Evolutionary conservation across 805 yeast species (phyloP).

Genomic region (Brettanomyces anomalus): DNA sequence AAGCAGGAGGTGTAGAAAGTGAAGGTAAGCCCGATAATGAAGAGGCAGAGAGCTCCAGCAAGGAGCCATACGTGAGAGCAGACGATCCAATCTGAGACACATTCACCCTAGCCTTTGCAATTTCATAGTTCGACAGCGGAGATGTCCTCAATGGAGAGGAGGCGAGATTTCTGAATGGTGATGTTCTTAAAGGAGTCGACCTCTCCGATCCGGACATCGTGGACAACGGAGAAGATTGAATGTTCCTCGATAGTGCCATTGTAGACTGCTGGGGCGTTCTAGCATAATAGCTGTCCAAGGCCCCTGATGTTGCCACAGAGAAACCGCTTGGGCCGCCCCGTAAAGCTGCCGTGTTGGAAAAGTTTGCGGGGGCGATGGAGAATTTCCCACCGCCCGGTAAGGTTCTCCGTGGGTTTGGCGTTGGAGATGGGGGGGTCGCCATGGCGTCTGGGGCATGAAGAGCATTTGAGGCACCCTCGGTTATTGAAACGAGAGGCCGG

Average conservation of each 20-base stretch:
- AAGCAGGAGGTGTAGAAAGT: too few relatives aligned
- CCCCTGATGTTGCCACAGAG: neutral
- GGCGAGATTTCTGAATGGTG: neutral
- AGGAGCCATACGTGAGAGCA: neutral
- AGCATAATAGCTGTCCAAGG: neutral
- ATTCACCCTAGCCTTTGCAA: neutral
- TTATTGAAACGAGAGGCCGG: too few relatives aligned
- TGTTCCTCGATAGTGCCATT: neutral
- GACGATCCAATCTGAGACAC: neutral
- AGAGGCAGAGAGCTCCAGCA: neutral
- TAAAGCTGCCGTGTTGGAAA: too few relatives aligned
- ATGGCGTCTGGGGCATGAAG: too few relatives aligned
- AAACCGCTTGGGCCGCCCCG: too few relatives aligned
- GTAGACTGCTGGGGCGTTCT: neutral
- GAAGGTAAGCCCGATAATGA: too few relatives aligned
- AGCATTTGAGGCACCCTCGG: slow-evolving; percentile 7
- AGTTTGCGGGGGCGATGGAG: too few relatives aligned
- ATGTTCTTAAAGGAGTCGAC: neutral
- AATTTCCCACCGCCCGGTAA: too few relatives aligned
- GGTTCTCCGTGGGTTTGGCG: too few relatives aligned
- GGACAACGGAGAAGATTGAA: slow-evolving; percentile 13
- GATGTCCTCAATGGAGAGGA: slow-evolving; percentile 24
- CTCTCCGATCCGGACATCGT: neutral
- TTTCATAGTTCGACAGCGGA: slow-evolving; percentile 11
- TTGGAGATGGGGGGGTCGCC: too few relatives aligned